Base-by-base conservation (phyloP, 257 asterid species). In the Solanum lycopersicoides region DNA sequence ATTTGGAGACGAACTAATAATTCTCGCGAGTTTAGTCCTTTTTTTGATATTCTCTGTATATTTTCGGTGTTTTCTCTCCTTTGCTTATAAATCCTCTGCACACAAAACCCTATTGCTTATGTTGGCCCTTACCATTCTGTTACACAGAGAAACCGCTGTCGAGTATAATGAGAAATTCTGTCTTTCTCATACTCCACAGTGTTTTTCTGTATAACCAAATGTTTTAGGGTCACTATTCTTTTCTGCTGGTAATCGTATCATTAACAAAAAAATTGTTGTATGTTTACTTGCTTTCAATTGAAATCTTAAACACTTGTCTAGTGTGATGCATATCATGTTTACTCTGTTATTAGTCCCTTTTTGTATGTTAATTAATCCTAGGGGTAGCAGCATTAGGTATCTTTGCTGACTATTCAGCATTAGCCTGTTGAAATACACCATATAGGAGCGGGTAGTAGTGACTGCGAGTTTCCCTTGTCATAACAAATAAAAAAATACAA, bases 131-230 rank as follows among this genome's bases (percentile, higher is more conserved):
- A 8, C 20, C 75, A 50, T 87, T 82, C 65, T 34, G 82, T 87
- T 87, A 82, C 69, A 80, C 86, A 69, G 89, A 34, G 89, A 53
- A 87, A 82, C 83, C 83, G 75, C 45, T 71, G 89, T 87, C 47
- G 87, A 47, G 47, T 34, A 3, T 2, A 0, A 5, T 75, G 34
- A 44, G 20, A 28, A 16, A 63, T 12, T 2, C 25, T 12, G 28
- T 0, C 16, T 8, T 73, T 41, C 44, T 32, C 45, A 34, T 74
- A 1, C 41, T 87, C 87, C 8, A 82, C 89, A 7, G 75, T 65
- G 74, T 87, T 82, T 87, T 75, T 68, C 25, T 37, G 87, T 68
- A 69, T 87, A 50, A 82, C 39, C 2, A 87, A 79, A 82, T 83
- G n/a, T 28, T 28, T 28, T 28, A 28, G 30, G 30, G 30, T 25